These are phyloP conservation scores for Tilletia setariae DNA, from an alignment of 1,284 basidiomycete genomes.

Conservation along the genomic window DNA sequence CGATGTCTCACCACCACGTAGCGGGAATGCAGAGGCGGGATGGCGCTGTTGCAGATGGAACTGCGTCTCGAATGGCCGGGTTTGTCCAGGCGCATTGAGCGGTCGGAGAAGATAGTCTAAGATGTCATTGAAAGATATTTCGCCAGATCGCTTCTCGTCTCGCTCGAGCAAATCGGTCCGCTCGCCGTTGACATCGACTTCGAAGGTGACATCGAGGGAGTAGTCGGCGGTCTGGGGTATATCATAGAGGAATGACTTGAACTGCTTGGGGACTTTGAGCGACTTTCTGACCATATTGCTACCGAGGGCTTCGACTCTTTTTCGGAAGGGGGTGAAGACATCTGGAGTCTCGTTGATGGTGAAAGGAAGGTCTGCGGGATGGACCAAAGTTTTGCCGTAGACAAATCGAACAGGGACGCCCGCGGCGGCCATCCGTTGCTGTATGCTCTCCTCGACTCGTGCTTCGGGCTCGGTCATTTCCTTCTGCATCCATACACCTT, in stretches of 20 bases:
- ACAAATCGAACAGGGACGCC: constrained; percentile 39
- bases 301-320: constrained; percentile 58
- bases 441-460: constrained; percentile 35
- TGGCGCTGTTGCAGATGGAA: constrained; percentile 44
- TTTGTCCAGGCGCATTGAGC: constrained; percentile 39
- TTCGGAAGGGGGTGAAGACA: constrained; percentile 60
- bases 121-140: constrained; percentile 49
- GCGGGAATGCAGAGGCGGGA: constrained; percentile 43
- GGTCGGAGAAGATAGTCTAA: constrained; percentile 41
- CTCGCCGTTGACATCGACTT: constrained; percentile 47
- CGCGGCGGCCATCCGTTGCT: constrained; percentile 28
- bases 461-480: constrained; percentile 44
- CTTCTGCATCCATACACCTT: constrained; percentile 50
- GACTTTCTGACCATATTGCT: constrained; percentile 50
- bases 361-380: constrained; percentile 58
- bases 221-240: constrained; percentile 40
- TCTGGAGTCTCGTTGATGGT: constrained; percentile 56
- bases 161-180: constrained; percentile 29
- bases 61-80: constrained; percentile 35
- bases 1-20: constrained; percentile 46
- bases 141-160: constrained; percentile 36
- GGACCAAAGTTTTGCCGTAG: constrained; percentile 47
- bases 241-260: constrained; percentile 36
- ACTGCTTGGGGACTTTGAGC: constrained; percentile 32
- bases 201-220: constrained; percentile 44